These are phyloP conservation scores for Botrytis fabae DNA, from an alignment of 2,329 filamentous ascomycete genomes.

Conservation along the genomic window DNA sequence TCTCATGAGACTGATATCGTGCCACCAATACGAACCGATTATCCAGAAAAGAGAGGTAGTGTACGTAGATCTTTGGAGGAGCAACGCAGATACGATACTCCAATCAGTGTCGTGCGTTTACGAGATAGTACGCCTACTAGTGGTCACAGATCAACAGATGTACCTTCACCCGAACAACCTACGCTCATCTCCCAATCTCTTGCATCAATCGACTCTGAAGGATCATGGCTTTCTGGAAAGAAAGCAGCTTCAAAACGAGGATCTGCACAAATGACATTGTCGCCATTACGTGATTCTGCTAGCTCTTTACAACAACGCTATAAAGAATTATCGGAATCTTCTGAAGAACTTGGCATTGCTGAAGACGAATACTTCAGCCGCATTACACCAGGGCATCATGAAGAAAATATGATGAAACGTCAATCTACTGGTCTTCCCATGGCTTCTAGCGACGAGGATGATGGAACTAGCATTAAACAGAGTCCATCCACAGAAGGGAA, in stretches of 20 bases:
- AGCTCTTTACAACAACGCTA: slow-evolving; percentile 46
- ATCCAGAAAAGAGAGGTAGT: slow-evolving; percentile 31
- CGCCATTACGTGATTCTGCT: slow-evolving; percentile 45
- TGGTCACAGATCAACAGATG: slow-evolving; percentile 43
- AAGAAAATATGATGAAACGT: slow-evolving; percentile 38
- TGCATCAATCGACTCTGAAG: slow-evolving; percentile 93
- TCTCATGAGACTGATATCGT: slow-evolving; percentile 65
- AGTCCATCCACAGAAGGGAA: slow-evolving; percentile 34
- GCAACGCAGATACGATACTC: slow-evolving; percentile 50
- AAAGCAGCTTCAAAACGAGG: slow-evolving; percentile 49
- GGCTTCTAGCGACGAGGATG: slow-evolving; percentile 60
- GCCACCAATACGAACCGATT: slow-evolving; percentile 41
- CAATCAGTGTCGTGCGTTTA: slow-evolving; percentile 46
- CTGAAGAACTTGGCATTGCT: slow-evolving; percentile 64
- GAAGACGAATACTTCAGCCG: slow-evolving; percentile 75
- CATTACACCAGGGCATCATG: slow-evolving; percentile 46
- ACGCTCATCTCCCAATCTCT: slow-evolving; percentile 73
- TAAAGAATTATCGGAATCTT: slow-evolving; percentile 57
- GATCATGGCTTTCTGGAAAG: slow-evolving; percentile 88
- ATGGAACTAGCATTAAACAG: slow-evolving; percentile 44
- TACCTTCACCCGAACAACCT: slow-evolving; percentile 54
- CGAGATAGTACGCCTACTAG: slow-evolving; percentile 48
- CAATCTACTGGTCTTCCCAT: slow-evolving; percentile 51
- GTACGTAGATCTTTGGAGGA: slow-evolving; percentile 38
- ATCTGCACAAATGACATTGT: slow-evolving; percentile 47